A percentile compares a stretch with the other conserved stretches of the same genome.
phyloP scores from a whole-genome alignment of 2,329 filamentous ascomycete species.

The Trichoderma arundinaceum region DNA sequence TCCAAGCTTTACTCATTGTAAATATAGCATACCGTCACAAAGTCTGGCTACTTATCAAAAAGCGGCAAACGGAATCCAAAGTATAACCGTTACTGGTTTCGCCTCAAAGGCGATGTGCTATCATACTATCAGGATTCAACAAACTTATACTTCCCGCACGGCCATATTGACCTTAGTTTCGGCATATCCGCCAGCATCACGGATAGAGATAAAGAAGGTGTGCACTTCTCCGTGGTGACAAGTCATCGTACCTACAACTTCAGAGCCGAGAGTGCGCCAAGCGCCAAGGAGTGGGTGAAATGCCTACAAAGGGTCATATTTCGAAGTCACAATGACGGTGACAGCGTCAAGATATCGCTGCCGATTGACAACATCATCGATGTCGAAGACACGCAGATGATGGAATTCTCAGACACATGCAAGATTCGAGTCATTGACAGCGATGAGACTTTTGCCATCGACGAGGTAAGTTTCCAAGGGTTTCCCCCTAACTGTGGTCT shows the following conservation, averaged over 20 bases:
- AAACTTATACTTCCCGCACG: slow-evolving; percentile 88
- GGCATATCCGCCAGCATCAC: slow-evolving; percentile 83
- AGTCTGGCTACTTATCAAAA: slow-evolving; percentile 88
- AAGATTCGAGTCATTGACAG: slow-evolving; percentile 93
- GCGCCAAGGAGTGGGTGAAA: slow-evolving; percentile 96
- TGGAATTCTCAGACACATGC: slow-evolving; percentile 91
- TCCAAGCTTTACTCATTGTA: slow-evolving; percentile 32
- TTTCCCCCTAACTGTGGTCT: slow-evolving; percentile 74
- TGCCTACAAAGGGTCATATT: slow-evolving; percentile 94
- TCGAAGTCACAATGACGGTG: slow-evolving; percentile 91
- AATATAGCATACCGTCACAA: slow-evolving; percentile 70
- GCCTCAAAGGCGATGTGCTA: slow-evolving; percentile 87
- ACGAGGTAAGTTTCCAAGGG: slow-evolving; percentile 73
- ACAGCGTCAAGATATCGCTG: slow-evolving; percentile 94
- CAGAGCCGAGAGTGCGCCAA: slow-evolving; percentile 82
- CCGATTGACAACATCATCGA: slow-evolving; percentile 90
- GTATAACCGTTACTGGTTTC: slow-evolving; percentile 92
- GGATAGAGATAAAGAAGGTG: slow-evolving; percentile 77
- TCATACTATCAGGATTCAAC: slow-evolving; percentile 86
- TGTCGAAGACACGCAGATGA: slow-evolving; percentile 87
- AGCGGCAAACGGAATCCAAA: slow-evolving; percentile 85
- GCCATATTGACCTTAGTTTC: slow-evolving; percentile 90
- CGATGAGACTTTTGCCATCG: slow-evolving; percentile 91
- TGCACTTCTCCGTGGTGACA: slow-evolving; percentile 81
- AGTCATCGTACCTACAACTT: slow-evolving; percentile 85